Percentiles rank a stretch among this genome's conserved stretches.
Conservation (phyloP, 371 early-diverging fungal species). For the Gilbertella persicaria region DNA sequence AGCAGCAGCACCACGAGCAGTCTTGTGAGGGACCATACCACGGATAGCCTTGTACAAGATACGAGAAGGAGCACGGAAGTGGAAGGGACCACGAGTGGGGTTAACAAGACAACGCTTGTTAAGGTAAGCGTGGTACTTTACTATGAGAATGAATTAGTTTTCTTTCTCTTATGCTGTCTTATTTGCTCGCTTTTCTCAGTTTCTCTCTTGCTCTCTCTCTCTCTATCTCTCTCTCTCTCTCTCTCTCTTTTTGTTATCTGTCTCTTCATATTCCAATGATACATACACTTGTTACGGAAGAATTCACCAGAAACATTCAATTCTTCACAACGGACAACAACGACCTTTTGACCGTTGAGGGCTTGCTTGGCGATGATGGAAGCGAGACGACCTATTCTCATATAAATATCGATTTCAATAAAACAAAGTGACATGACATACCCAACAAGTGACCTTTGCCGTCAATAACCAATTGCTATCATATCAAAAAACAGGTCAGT, state of each 20-base stretch:
- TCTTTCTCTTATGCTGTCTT: no score
- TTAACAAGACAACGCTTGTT: constrained; percentile 99
- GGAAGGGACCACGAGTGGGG: constrained; percentile 98
- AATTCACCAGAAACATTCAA: constrained; percentile 97
- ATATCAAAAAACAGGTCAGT: background rate
- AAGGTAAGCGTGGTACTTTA: constrained; percentile 96
- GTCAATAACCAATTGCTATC: constrained; percentile 82
- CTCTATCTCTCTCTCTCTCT: background rate
- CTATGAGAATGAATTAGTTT: constrained; percentile 36
- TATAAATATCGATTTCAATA: background rate
- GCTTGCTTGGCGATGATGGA: constrained; percentile 99
- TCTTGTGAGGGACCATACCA: constrained; percentile 99
- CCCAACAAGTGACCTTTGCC: constrained; percentile 99
- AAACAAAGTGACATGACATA: constrained; percentile 62
- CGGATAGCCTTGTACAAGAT: constrained; percentile 98
- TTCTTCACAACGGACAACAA: constrained; percentile 98
- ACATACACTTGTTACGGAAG: constrained; percentile 98
- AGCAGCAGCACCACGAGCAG: constrained; percentile 97
- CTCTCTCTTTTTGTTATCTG: background rate
- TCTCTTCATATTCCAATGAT: background rate
- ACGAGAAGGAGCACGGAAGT: constrained; percentile 99
- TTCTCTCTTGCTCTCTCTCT: background rate
- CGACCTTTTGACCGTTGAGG: constrained; percentile 97
- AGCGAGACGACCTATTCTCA: constrained; percentile 89
- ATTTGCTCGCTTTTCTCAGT: no score